phyloP scores from a whole-genome alignment of 495 filamentous ascomycete species.

The Podospora anserina region DNA sequence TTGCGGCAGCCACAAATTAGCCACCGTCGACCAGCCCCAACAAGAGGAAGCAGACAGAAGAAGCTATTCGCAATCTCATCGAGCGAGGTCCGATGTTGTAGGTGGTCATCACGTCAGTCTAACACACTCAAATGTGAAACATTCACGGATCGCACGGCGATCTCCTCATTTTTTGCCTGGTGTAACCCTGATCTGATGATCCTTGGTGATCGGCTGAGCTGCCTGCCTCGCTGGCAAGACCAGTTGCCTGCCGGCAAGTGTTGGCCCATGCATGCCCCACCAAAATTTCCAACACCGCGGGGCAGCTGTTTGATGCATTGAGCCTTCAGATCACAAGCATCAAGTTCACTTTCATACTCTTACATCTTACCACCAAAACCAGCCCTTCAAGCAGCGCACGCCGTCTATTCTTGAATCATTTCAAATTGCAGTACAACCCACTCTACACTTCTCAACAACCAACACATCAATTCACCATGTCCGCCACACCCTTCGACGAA shows the following conservation, averaged over 20 bases:
- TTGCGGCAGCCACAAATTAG: background rate
- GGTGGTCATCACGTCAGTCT: background rate
- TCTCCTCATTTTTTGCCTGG: background rate
- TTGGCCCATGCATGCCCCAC: conserved; percentile 11
- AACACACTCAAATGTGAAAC: background rate
- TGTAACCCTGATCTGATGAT: background rate
- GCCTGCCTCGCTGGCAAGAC: background rate
- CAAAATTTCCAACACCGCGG: conserved; percentile 23
- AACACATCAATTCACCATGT: background rate
- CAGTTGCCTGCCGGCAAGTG: background rate
- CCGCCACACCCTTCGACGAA: conserved; percentile 16
- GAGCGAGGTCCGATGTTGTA: background rate
- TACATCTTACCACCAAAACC: background rate
- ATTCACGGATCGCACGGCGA: background rate
- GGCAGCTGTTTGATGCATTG: conserved; percentile 8
- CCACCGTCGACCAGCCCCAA: background rate
- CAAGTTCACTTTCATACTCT: background rate
- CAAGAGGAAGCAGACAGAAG: background rate
- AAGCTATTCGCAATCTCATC: background rate
- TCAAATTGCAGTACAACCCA: background rate
- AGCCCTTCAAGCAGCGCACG: background rate
- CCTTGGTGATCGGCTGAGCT: background rate
- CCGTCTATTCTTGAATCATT: background rate
- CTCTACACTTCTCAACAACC: background rate
- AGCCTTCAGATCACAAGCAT: background rate